Evolutionary conservation across 2,329 filamentous ascomycete genomes (phyloP).

Genomic region (Cercospora sesami): DNA sequence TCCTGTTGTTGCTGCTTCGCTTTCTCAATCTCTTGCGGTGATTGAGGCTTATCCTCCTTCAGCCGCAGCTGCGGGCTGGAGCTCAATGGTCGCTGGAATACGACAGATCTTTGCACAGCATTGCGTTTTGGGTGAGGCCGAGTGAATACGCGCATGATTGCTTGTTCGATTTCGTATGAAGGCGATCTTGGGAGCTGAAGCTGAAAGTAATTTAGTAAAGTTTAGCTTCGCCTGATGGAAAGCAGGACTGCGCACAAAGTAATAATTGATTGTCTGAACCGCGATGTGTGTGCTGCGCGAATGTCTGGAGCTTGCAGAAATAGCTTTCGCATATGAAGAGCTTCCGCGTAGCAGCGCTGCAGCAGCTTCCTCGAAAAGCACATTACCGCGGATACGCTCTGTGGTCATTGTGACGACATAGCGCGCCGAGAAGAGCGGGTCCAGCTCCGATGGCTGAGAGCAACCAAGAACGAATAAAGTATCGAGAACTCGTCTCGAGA

Average conservation of each 20-base stretch:
- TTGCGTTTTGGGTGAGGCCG: not conserved
- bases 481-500: not conserved
- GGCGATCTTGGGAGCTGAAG: not conserved
- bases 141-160: conserved; percentile 1
- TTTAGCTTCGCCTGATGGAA: not conserved
- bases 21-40: conserved; percentile 44
- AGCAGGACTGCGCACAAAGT: not conserved
- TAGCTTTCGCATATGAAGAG: not conserved
- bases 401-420: conserved; percentile 1
- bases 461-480: not conserved
- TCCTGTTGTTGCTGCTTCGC: conserved; percentile 49
- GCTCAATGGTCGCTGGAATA: conserved; percentile 32
- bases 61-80: conserved; percentile 38
- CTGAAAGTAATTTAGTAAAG: not conserved
- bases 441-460: not conserved
- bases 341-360: not conserved
- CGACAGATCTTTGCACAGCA: not conserved
- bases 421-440: not conserved
- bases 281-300: not conserved
- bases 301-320: not conserved
- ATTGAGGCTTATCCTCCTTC: conserved; percentile 44
- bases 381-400: not conserved
- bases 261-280: not conserved
- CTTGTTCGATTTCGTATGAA: not conserved
- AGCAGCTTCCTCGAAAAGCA: conserved; percentile 1